Evolutionary conservation across 768 basidiomycete genomes (phyloP).

Genomic region (Cantharellus cinnabarinus): DNA sequence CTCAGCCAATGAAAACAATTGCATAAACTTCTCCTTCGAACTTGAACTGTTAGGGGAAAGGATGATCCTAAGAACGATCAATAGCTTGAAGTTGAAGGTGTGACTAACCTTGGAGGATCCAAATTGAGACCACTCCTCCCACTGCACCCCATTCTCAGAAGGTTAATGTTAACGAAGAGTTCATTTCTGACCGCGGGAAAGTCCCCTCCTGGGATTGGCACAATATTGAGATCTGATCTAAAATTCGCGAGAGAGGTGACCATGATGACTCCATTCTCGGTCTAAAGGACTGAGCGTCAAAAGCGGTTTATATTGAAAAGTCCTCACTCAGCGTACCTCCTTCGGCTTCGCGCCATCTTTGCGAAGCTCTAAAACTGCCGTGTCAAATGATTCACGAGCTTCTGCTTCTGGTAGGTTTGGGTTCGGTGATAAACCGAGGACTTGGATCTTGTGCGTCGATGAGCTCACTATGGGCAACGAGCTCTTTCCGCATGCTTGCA

Average conservation of each 20-base stretch:
- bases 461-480: neutral
- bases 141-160: slow-evolving; percentile 67
- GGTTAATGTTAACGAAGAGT: slow-evolving; percentile 63
- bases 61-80: neutral
- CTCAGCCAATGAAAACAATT: slow-evolving; percentile 42
- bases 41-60: slow-evolving; percentile 18
- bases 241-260: slow-evolving; percentile 74
- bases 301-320: neutral
- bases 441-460: slow-evolving; percentile 27
- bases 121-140: slow-evolving; percentile 62
- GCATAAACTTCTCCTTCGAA: slow-evolving; percentile 62
- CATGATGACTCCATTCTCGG: slow-evolving; percentile 48
- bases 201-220: slow-evolving; percentile 52
- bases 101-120: slow-evolving; percentile 43
- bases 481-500: neutral
- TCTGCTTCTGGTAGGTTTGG: slow-evolving; percentile 23
- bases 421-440: slow-evolving; percentile 33
- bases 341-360: slow-evolving; percentile 57
- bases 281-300: slow-evolving; percentile 18
- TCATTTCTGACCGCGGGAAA: slow-evolving; percentile 41
- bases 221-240: slow-evolving; percentile 71
- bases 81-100: neutral
- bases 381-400: slow-evolving; percentile 37
- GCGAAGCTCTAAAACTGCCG: slow-evolving; percentile 37
- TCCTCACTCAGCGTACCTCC: slow-evolving; percentile 22